Evolutionary conservation across 2,329 filamentous ascomycete genomes (phyloP).

Genomic region (Trichoderma guizhouense): DNA sequence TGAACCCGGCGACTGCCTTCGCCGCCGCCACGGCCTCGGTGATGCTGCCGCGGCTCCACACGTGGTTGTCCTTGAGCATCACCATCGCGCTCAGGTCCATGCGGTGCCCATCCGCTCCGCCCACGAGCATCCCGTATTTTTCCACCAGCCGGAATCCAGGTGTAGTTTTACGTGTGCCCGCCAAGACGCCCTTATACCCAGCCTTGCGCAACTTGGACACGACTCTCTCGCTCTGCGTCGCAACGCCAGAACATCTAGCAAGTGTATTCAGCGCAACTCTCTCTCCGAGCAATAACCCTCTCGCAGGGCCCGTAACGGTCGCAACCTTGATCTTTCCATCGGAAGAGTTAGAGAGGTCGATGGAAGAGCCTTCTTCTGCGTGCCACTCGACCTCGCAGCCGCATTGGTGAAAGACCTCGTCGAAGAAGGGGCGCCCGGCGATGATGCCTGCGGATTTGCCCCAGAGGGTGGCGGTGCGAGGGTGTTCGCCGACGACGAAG

Average conservation of each 20-base stretch:
- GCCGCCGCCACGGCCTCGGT: conserved; percentile 80
- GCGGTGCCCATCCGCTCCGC: conserved; percentile 85
- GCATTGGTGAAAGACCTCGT: conserved; percentile 86
- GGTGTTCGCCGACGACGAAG: conserved; percentile 80
- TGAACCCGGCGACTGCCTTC: conserved; percentile 80
- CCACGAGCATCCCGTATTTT: conserved; percentile 96
- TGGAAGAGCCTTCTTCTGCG: conserved; percentile 66
- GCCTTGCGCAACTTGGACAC: conserved; percentile 55
- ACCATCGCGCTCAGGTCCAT: conserved; percentile 93
- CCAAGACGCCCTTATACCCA: conserved; percentile 80
- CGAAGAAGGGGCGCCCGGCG: conserved; percentile 90
- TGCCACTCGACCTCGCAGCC: conserved; percentile 93
- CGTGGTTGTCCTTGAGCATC: conserved; percentile 99
- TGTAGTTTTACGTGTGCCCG: conserved; percentile 94
- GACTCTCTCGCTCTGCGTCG: conserved; percentile 61
- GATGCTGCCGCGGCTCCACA: conserved; percentile 88
- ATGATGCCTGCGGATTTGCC: conserved; percentile 74
- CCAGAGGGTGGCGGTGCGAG: conserved; percentile 63
- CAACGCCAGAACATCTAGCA: conserved; percentile 86
- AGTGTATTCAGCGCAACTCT: conserved; percentile 88
- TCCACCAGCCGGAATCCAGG: conserved; percentile 93
- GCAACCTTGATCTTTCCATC: conserved; percentile 60
- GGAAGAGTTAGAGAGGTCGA: conserved; percentile 51
- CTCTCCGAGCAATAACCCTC: conserved; percentile 82
- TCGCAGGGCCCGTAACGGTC: conserved; percentile 79